These are phyloP conservation scores for Gonium pectorale DNA, from an alignment of 139 green algal species.

Conservation along the genomic window DNA sequence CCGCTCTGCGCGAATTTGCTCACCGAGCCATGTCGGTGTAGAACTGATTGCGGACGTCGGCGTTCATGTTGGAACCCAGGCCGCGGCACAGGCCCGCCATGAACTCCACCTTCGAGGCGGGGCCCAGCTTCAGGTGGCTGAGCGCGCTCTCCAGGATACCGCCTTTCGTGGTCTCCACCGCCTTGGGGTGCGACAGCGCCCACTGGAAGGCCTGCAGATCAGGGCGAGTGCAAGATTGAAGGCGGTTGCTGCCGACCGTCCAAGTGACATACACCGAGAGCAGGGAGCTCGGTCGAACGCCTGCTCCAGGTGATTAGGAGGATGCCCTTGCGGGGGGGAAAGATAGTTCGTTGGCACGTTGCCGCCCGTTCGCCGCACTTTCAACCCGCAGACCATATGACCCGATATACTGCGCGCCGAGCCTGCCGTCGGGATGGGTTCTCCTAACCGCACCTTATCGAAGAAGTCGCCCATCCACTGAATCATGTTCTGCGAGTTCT, in stretches of 20 bases:
- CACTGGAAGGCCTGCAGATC: slow-evolving; percentile 67
- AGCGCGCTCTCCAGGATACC: slow-evolving; percentile 58
- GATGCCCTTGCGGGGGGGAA: too few species aligned
- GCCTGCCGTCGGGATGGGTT: too few species aligned
- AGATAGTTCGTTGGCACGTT: too few species aligned
- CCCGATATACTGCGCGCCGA: too few species aligned
- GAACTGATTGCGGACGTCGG: slow-evolving; percentile 55
- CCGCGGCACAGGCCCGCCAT: slow-evolving; percentile 64
- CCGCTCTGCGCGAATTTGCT: neutral
- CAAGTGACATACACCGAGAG: too few species aligned
- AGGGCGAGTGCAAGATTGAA: too few species aligned
- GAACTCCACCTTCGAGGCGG: slow-evolving; percentile 59
- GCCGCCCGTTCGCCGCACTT: too few species aligned
- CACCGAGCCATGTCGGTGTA: slow-evolving; percentile 57
- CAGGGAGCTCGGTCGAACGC: too few species aligned
- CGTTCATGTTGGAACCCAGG: slow-evolving; percentile 69
- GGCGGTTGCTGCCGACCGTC: too few species aligned
- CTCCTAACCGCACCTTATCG: slow-evolving; percentile 1
- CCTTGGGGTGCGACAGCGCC: slow-evolving; percentile 45
- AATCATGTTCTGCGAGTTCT: neutral
- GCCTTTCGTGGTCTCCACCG: slow-evolving; percentile 71
- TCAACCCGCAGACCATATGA: too few species aligned
- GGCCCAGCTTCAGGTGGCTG: slow-evolving; percentile 58
- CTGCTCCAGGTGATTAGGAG: too few species aligned
- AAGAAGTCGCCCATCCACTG: slow-evolving; percentile 27